phyloP scores from a whole-genome alignment of 1,284 basidiomycete species.

The Agroathelia rolfsii region DNA sequence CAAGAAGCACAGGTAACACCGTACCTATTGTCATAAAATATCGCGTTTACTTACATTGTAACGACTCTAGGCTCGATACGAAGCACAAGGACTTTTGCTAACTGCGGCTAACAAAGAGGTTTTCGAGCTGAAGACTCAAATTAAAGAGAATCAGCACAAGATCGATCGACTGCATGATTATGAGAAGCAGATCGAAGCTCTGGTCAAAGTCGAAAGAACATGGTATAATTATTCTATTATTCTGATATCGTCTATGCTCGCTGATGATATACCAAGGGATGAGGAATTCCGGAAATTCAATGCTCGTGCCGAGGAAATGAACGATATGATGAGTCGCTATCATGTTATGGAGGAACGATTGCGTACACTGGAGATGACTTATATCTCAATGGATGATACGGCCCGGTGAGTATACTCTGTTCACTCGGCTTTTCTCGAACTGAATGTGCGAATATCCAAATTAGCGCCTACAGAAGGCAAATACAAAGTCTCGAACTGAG shows the following conservation, averaged over 20 bases:
- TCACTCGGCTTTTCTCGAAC: slow-evolving; percentile 4
- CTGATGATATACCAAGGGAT: slow-evolving; percentile 40
- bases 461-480: slow-evolving; percentile 43
- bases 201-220: slow-evolving; percentile 55
- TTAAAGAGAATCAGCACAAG: slow-evolving; percentile 64
- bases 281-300: slow-evolving; percentile 63
- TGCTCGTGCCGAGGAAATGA: slow-evolving; percentile 47
- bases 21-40: not conserved
- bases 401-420: slow-evolving; percentile 35
- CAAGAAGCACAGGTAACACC: slow-evolving; percentile 53
- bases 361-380: slow-evolving; percentile 42
- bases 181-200: slow-evolving; percentile 63
- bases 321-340: slow-evolving; percentile 42
- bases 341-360: slow-evolving; percentile 55
- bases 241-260: not conserved
- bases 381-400: slow-evolving; percentile 39
- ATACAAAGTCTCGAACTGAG: slow-evolving; percentile 50
- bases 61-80: slow-evolving; percentile 47
- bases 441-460: slow-evolving; percentile 8
- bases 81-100: slow-evolving; percentile 57
- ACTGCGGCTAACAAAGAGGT: slow-evolving; percentile 49
- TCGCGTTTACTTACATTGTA: slow-evolving; percentile 2
- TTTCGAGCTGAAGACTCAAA: slow-evolving; percentile 52
- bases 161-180: slow-evolving; percentile 64
- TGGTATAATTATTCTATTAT: slow-evolving; percentile 37